A percentile compares a stretch with the other conserved stretches of the same genome.
Conservation (phyloP, 768 basidiomycete species). For the Crucibulum laeve region DNA sequence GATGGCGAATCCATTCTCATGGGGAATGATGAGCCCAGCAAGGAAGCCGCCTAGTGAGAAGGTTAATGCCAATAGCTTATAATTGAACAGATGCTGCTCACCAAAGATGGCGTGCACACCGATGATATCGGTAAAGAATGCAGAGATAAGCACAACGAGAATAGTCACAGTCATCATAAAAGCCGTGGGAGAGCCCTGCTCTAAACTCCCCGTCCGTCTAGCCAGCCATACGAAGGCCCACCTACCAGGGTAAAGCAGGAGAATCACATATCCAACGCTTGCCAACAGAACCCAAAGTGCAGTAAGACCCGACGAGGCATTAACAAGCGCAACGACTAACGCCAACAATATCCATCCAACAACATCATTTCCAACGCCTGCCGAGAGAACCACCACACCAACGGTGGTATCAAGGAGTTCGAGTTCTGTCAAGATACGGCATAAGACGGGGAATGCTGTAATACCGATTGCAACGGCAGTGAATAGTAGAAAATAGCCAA, state of each 20-base stretch:
- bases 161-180: conserved; percentile 78
- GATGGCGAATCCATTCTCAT: conserved; percentile 78
- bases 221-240: conserved; percentile 67
- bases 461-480: conserved; percentile 79
- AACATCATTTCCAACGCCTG: conserved; percentile 76
- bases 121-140: conserved; percentile 86
- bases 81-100: conserved; percentile 10
- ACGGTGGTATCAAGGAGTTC: conserved; percentile 82
- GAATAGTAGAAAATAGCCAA: conserved; percentile 84
- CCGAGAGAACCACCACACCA: conserved; percentile 78
- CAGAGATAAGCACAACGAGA: conserved; percentile 67
- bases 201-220: conserved; percentile 63
- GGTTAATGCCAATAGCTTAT: neutral
- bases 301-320: conserved; percentile 66
- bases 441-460: conserved; percentile 79
- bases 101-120: conserved; percentile 72
- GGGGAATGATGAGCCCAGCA: conserved; percentile 78
- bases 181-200: conserved; percentile 66
- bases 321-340: conserved; percentile 79
- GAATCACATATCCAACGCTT: conserved; percentile 57
- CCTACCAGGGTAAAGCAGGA: conserved; percentile 62
- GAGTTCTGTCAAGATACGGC: conserved; percentile 79
- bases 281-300: conserved; percentile 80
- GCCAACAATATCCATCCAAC: conserved; percentile 86
- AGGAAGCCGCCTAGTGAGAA: conserved; percentile 63